phyloP scores from a whole-genome alignment of 176 grass and related monocot genomes.

The Pharus latifolius region DNA sequence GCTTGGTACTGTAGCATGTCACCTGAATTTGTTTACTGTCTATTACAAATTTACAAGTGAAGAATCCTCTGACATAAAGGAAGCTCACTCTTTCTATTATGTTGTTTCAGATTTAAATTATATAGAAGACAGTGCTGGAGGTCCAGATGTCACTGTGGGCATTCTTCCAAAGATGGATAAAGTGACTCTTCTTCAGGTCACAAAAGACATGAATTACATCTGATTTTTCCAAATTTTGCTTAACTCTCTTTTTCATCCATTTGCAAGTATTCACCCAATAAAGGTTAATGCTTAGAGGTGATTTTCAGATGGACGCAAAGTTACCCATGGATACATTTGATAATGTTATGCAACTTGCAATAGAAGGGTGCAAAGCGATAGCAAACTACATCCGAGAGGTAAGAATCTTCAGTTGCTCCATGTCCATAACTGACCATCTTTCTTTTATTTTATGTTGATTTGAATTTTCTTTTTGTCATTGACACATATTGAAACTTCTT shows the following conservation, averaged over 20 bases:
- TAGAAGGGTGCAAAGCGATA: constrained; percentile 94
- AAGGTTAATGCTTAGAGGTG: constrained; percentile 6
- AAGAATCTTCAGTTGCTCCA: constrained; percentile 5
- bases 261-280: neutral
- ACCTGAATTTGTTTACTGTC: neutral
- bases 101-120: constrained; percentile 86
- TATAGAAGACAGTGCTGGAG: constrained; percentile 86
- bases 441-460: neutral
- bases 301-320: constrained; percentile 84
- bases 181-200: constrained; percentile 93
- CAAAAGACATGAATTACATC: neutral
- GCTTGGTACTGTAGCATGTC: constrained; percentile 67
- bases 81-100: neutral
- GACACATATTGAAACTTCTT: neutral
- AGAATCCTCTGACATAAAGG: neutral
- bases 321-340: constrained; percentile 90
- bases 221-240: neutral
- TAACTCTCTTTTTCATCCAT: neutral
- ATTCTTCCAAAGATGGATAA: constrained; percentile 92
- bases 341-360: constrained; percentile 82
- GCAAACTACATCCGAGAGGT: constrained; percentile 74
- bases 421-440: neutral
- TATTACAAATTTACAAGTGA: neutral
- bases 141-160: constrained; percentile 80
- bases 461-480: neutral